A percentile compares a stretch with the other conserved stretches of the same genome.
phyloP scores from a whole-genome alignment of 306 rosid genomes.

The Potentilla sterilis region DNA sequence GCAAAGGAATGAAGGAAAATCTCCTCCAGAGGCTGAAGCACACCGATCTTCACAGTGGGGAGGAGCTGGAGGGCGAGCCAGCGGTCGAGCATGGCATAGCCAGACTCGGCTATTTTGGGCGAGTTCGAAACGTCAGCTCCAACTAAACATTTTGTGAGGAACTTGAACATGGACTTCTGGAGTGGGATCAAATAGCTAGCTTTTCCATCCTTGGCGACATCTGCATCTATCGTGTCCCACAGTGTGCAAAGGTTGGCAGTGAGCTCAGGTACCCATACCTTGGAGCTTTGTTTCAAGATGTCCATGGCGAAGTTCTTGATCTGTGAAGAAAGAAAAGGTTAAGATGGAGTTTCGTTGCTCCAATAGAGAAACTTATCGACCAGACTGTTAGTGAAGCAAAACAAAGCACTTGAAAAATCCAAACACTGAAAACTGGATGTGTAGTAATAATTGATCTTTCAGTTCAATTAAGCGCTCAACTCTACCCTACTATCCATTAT shows the following conservation, averaged over 20 bases:
- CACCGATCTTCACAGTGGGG: conserved; percentile 59
- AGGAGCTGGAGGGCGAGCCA: conserved; percentile 89
- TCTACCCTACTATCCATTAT: neutral
- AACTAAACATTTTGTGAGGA: conserved; percentile 53
- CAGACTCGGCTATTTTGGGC: conserved; percentile 51
- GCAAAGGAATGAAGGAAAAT: conserved; percentile 79
- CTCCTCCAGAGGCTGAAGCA: conserved; percentile 81
- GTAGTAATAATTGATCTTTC: neutral
- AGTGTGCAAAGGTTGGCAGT: conserved; percentile 40
- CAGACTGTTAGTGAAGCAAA: too few species aligned
- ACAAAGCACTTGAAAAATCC: too few species aligned
- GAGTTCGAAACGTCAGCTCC: conserved; percentile 68
- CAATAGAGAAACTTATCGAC: neutral
- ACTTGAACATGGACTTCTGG: conserved; percentile 53
- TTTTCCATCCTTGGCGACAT: conserved; percentile 34
- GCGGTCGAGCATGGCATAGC: conserved; percentile 48
- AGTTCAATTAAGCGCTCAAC: neutral
- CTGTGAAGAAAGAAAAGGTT: conserved; percentile 26
- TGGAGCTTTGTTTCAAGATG: conserved; percentile 61
- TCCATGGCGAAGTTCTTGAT: conserved; percentile 53
- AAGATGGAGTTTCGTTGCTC: neutral
- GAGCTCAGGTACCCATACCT: conserved; percentile 60
- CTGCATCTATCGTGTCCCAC: conserved; percentile 58
- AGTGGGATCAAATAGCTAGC: conserved; percentile 42
- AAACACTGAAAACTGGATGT: too few species aligned